Conservation (phyloP, 495 filamentous ascomycete species). For the Haplographium delicatum region DNA sequence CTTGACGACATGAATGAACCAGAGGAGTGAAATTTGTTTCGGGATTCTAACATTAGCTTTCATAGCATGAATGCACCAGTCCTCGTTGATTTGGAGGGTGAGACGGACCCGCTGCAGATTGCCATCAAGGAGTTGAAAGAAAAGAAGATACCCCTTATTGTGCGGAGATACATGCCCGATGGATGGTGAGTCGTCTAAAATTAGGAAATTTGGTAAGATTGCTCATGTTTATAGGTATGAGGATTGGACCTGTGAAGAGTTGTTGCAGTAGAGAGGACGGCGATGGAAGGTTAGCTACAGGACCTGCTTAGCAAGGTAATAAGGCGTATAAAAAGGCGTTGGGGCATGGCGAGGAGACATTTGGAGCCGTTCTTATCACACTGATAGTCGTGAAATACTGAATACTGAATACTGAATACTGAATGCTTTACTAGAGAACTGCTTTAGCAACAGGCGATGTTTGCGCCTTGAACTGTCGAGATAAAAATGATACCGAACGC, state of each 20-base stretch:
- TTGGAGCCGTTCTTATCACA: not conserved
- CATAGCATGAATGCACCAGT: constrained; percentile 95
- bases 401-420: too few relatives aligned
- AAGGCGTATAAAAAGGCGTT: constrained; percentile 25
- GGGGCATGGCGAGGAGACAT: constrained; percentile 7
- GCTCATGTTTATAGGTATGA: constrained; percentile 92
- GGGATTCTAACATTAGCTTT: constrained; percentile 7
- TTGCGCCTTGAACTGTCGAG: not conserved
- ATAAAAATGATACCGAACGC: constrained; percentile 12
- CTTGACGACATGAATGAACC: too few relatives aligned
- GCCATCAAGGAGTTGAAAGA: constrained; percentile 94
- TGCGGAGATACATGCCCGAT: constrained; percentile 91
- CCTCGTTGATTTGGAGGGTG: constrained; percentile 91
- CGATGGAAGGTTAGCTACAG: not conserved
- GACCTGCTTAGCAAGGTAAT: constrained; percentile 18
- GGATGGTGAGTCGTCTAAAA: constrained; percentile 69
- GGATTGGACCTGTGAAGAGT: constrained; percentile 97
- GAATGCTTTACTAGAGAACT: too few relatives aligned
- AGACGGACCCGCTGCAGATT: constrained; percentile 96
- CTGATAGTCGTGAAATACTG: too few relatives aligned
- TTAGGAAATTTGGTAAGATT: too few relatives aligned
- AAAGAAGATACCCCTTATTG: constrained; percentile 96
- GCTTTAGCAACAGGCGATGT: too few relatives aligned
- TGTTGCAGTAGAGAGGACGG: constrained; percentile 44
- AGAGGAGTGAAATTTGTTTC: too few relatives aligned